Base-by-base conservation (phyloP, 2,329 filamentous ascomycete species). In the Tolypocladium ovalisporum region DNA sequence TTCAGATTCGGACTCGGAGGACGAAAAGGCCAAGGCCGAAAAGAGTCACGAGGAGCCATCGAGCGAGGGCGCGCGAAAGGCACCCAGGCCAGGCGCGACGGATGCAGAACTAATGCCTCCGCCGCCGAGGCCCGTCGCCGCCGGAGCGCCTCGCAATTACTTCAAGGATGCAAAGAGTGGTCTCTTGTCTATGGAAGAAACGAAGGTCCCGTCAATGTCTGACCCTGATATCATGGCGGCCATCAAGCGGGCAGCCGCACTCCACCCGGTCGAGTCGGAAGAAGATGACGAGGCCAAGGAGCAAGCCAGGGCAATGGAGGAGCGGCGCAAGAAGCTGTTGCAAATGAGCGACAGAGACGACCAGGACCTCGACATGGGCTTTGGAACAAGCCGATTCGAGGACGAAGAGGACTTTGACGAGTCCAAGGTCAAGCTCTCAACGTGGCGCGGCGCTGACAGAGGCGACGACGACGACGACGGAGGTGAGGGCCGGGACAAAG, bases 321-420 rank as follows among this genome's bases (percentile, higher is more conserved):
- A 85, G 54, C 85, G 87, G 9, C 83, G 86, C 55, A 87, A 84
- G 70, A 87, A 83, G 62, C 88, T 97, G 76, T 77, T 97, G 7
- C 78, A 86, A 64, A 80, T 80, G 59, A 83, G 85, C 57, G 87
- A 89, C 63, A 83, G 92, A 53, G 93, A 97, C 68, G 84, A 91
- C 53, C 86, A 93, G 58, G 93, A 99, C 72, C 81, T 99, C 74
- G 94, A 99, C 67, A 83, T 97, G 78, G 93, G 92, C 59, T 97
- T 99, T 67, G 94, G 94, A 37, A 89, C 86, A 24, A 94, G 88
- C 67, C 82, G 93, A 34, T 87, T 90, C 66, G 91, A 89, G 56
- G 94, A 97, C 66, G 91, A 92, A 54, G 92, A 92, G 59, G 92
- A 96, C 62, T 82, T 87, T 62, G 89, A 91, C 44, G 79, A 80